A percentile compares a stretch with the other conserved stretches of the same genome.
Evolutionary conservation across 1,139 yeast species (phyloP).

Genomic region (Nadsonia starkeyi-henricii): DNA sequence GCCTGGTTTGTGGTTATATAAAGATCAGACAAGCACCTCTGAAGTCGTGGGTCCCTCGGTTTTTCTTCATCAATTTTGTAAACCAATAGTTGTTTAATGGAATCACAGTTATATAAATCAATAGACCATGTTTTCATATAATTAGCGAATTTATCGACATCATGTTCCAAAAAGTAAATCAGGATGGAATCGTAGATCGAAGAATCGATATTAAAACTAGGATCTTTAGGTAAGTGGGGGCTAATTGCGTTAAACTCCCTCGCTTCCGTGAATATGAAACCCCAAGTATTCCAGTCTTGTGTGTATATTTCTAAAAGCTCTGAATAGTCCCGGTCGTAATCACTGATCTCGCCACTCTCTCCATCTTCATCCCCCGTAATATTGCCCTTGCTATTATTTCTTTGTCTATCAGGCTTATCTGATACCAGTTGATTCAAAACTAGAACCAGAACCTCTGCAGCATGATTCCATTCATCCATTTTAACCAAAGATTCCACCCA

Average conservation of each 20-base stretch:
- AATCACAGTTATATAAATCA: slow-evolving; percentile 36
- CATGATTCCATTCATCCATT: slow-evolving; percentile 41
- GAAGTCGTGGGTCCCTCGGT: slow-evolving; percentile 20
- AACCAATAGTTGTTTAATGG: slow-evolving; percentile 36
- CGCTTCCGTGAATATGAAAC: slow-evolving; percentile 38
- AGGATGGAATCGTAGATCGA: slow-evolving; percentile 41
- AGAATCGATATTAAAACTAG: slow-evolving; percentile 27
- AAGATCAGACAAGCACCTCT: slow-evolving; percentile 41
- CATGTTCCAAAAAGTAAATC: slow-evolving; percentile 32
- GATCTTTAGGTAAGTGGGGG: slow-evolving; percentile 36
- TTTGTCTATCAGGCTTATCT: neutral
- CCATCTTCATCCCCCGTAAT: neutral
- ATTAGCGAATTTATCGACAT: slow-evolving; percentile 24
- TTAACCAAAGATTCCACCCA: slow-evolving; percentile 43
- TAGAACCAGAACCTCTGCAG: slow-evolving; percentile 35
- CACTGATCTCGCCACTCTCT: neutral
- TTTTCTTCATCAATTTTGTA: slow-evolving; percentile 23
- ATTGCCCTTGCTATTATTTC: neutral
- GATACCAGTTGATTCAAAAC: slow-evolving; percentile 24
- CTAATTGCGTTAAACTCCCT: slow-evolving; percentile 37
- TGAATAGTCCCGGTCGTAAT: neutral
- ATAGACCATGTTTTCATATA: slow-evolving; percentile 47
- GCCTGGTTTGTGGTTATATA: slow-evolving; percentile 48
- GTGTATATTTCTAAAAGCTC: slow-evolving; percentile 5
- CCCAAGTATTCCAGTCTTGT: slow-evolving; percentile 56